Percentiles rank a stretch among this genome's conserved stretches.
These are phyloP conservation scores for Pyrenophora graminea DNA, from an alignment of 2,329 filamentous ascomycete genomes.

Conservation along the genomic window DNA sequence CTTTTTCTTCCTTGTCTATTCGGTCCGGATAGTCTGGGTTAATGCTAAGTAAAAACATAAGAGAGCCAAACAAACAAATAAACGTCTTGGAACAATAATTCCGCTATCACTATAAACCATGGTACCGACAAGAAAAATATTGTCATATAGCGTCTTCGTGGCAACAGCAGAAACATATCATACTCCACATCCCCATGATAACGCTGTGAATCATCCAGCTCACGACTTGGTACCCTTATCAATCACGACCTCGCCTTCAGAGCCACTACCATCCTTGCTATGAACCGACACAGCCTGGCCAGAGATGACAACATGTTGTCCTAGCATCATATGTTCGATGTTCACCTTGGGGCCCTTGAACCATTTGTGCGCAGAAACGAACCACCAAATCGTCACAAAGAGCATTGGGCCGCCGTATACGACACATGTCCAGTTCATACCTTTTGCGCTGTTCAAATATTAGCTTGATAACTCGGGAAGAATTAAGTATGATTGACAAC, in stretches of 20 bases:
- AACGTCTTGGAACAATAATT: too few species aligned
- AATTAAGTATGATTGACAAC: slow-evolving; percentile 12
- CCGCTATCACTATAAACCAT: too few species aligned
- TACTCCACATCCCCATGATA: too few species aligned
- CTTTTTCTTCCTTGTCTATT: too few species aligned
- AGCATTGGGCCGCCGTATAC: slow-evolving; percentile 70
- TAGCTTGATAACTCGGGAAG: slow-evolving; percentile 5
- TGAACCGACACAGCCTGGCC: not conserved
- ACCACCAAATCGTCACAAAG: slow-evolving; percentile 64
- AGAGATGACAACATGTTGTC: slow-evolving; percentile 8
- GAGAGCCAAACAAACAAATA: too few species aligned
- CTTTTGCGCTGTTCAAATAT: slow-evolving; percentile 41
- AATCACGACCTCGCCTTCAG: too few species aligned
- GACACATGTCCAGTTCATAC: slow-evolving; percentile 72
- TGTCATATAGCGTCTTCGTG: too few species aligned
- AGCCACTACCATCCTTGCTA: not conserved
- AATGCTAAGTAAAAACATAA: too few species aligned
- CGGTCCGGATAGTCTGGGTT: too few species aligned
- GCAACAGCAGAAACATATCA: too few species aligned
- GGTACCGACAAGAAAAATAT: too few species aligned
- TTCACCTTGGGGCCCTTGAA: slow-evolving; percentile 74
- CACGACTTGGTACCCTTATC: not conserved
- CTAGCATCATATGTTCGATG: slow-evolving; percentile 60
- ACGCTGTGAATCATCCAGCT: too few species aligned
- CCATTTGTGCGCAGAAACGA: slow-evolving; percentile 67